Percentiles rank a stretch among this genome's conserved stretches.
These are phyloP conservation scores for Cryptococcus amylolentus DNA, from an alignment of 1,284 basidiomycete genomes.

Conservation along the genomic window DNA sequence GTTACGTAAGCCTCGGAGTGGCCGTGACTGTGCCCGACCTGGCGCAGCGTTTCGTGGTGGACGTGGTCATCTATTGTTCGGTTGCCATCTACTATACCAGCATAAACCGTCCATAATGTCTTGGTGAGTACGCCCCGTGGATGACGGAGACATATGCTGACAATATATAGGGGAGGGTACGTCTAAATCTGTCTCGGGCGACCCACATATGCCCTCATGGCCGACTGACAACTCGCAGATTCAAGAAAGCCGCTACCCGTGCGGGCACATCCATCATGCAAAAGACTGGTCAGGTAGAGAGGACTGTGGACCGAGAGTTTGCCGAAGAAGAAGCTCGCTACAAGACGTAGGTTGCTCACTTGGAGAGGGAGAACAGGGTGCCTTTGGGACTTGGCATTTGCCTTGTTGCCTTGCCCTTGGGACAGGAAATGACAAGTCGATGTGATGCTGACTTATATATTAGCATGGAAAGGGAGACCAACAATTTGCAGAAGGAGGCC, in stretches of 20 bases:
- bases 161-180: slow-evolving; percentile 1
- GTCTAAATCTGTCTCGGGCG: not conserved
- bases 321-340: slow-evolving; percentile 87
- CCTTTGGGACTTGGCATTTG: not conserved
- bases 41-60: not conserved
- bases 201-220: not conserved
- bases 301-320: slow-evolving; percentile 92
- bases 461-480: slow-evolving; percentile 91
- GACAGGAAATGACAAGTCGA: too few relatives aligned
- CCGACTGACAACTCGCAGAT: slow-evolving; percentile 53
- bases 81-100: not conserved
- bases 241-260: slow-evolving; percentile 91
- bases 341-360: slow-evolving; percentile 63
- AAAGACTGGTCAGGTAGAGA: slow-evolving; percentile 96
- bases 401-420: too few relatives aligned
- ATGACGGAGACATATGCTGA: not conserved
- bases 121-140: not conserved
- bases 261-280: slow-evolving; percentile 90
- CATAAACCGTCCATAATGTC: not conserved
- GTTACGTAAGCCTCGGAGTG: not conserved
- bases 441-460: not conserved
- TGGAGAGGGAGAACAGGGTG: not conserved
- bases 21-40: not conserved
- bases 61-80: not conserved
- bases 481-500: slow-evolving; percentile 87